Percentiles rank a stretch among this genome's conserved stretches.
Evolutionary conservation across 169 alveolate genomes (phyloP).

Genomic region (Plasmodium yoelii): DNA sequence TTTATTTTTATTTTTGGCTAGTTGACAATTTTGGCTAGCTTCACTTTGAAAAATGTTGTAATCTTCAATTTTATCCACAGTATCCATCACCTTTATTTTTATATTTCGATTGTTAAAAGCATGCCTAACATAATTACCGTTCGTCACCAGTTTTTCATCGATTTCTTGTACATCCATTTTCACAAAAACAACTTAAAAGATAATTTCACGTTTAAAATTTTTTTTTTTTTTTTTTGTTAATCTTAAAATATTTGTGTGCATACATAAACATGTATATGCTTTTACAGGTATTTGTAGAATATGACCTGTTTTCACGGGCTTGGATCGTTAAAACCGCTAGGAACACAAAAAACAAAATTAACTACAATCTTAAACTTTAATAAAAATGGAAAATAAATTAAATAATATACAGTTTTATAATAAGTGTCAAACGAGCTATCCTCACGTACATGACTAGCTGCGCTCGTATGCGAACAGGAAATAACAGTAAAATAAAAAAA

Average conservation of each 20-base stretch:
- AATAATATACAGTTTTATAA: too few relatives aligned
- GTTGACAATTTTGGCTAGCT: too few relatives aligned
- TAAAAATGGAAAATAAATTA: too few relatives aligned
- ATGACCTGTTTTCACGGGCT: too few relatives aligned
- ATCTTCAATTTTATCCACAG: conserved; percentile 13
- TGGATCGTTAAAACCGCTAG: too few relatives aligned
- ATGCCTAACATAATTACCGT: conserved; percentile 44
- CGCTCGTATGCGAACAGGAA: neutral
- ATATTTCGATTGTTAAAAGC: conserved; percentile 36
- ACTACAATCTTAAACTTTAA: too few relatives aligned
- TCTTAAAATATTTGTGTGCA: neutral
- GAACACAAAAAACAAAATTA: too few relatives aligned
- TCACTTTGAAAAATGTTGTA: too few relatives aligned
- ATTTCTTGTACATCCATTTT: conserved; percentile 43
- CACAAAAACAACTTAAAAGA: neutral
- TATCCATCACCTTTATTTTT: conserved; percentile 21
- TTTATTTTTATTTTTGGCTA: conserved; percentile 1
- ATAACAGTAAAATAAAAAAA: neutral
- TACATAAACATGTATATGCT: neutral
- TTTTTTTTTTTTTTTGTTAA: too few relatives aligned
- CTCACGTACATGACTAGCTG: too few relatives aligned
- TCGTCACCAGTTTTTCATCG: conserved; percentile 14
- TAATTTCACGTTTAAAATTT: neutral
- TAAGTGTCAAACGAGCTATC: too few relatives aligned
- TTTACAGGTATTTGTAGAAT: too few relatives aligned